These are phyloP conservation scores for Trichoderma aggressivum DNA, from an alignment of 2,329 filamentous ascomycete genomes.

Conservation along the genomic window DNA sequence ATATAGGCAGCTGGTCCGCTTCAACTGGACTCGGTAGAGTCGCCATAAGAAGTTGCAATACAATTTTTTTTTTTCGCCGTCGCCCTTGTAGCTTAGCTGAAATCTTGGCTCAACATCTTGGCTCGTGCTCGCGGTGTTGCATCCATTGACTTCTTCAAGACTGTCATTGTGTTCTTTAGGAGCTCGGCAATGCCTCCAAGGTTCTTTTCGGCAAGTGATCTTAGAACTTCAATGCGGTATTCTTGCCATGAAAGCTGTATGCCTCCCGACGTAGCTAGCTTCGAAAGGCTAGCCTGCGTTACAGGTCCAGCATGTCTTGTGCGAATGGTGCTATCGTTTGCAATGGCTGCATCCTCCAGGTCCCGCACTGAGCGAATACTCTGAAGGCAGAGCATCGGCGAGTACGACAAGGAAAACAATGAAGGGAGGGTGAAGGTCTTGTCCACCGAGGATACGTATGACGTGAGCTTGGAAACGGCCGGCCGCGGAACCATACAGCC, in stretches of 20 bases:
- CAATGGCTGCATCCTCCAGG: constrained; percentile 54
- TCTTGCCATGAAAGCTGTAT: constrained; percentile 67
- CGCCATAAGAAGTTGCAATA: constrained; percentile 6
- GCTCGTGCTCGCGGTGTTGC: constrained; percentile 26
- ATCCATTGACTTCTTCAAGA: constrained; percentile 54
- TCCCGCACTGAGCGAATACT: constrained; percentile 54
- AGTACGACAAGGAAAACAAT: constrained; percentile 58
- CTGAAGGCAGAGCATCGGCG: constrained; percentile 54
- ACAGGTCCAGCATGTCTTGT: constrained; percentile 64
- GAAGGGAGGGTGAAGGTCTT: constrained; percentile 44
- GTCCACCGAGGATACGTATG: constrained; percentile 50
- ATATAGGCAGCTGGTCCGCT: constrained; percentile 14
- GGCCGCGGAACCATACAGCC: constrained; percentile 49
- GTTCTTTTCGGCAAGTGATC: constrained; percentile 61
- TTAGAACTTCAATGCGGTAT: constrained; percentile 70
- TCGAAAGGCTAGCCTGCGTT: constrained; percentile 61
- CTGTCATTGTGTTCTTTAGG: constrained; percentile 79
- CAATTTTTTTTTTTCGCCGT: not conserved
- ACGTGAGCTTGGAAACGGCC: constrained; percentile 44
- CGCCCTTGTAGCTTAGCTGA: not conserved
- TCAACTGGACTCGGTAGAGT: constrained; percentile 18
- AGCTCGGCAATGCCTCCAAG: constrained; percentile 65
- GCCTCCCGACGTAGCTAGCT: constrained; percentile 63
- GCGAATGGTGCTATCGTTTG: constrained; percentile 38
- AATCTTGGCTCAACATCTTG: constrained; percentile 11